phyloP scores from a whole-genome alignment of 2,329 filamentous ascomycete genomes.

The Cadophora gregata region DNA sequence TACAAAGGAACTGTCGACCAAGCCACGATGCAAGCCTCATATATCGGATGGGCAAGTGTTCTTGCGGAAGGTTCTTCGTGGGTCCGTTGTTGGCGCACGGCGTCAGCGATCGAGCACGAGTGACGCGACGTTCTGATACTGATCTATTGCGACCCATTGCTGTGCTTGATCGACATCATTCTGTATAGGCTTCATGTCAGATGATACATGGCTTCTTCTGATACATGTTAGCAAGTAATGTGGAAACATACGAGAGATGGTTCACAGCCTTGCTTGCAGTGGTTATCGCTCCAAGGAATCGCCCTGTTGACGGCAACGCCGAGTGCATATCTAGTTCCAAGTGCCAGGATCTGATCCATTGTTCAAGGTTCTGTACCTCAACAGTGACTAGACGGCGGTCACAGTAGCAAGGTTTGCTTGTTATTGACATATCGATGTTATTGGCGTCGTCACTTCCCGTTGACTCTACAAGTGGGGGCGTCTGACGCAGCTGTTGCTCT shows the following conservation, averaged over 20 bases:
- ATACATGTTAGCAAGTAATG: not conserved
- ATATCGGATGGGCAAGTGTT: not conserved
- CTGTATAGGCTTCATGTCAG: not conserved
- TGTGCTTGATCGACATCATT: not conserved
- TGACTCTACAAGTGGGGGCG: not conserved
- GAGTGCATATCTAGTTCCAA: not conserved
- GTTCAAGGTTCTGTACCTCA: not conserved
- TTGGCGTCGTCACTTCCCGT: not conserved
- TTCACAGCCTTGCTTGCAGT: not conserved
- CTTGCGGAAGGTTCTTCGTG: not conserved
- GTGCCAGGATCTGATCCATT: not conserved
- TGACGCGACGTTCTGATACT: not conserved
- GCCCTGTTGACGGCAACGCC: not conserved
- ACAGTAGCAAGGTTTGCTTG: not conserved
- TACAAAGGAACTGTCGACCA: not conserved
- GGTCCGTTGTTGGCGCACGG: not conserved
- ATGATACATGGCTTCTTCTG: not conserved
- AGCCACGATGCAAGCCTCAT: constrained; percentile 13
- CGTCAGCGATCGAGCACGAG: not conserved
- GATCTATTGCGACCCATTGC: not conserved
- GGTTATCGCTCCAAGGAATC: not conserved
- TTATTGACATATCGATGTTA: not conserved
- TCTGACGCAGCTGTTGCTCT: not conserved
- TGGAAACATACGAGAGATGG: not conserved
- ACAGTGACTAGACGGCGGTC: not conserved